These are phyloP conservation scores for Puccinia triticina DNA, from an alignment of 1,284 basidiomycete genomes.

Conservation along the genomic window DNA sequence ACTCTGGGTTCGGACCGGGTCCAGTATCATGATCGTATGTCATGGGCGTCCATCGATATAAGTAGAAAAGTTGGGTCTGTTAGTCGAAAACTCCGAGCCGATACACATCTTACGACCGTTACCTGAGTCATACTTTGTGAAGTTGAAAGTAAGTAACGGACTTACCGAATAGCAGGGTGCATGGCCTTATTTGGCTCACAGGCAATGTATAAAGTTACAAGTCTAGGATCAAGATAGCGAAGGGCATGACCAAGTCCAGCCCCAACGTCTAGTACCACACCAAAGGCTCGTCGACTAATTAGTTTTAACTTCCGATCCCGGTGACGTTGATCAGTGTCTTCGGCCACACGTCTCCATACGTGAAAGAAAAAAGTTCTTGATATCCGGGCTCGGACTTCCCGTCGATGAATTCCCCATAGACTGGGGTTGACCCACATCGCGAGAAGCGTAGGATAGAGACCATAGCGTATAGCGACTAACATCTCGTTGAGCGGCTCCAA, in stretches of 20 bases:
- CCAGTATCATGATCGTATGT: background rate
- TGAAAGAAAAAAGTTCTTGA: slow-evolving; percentile 13
- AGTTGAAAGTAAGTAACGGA: background rate
- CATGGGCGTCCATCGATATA: background rate
- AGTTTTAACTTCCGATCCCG: background rate
- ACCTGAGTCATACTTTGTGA: background rate
- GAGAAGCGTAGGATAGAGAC: slow-evolving; percentile 18
- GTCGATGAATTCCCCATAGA: background rate
- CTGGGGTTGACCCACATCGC: slow-evolving; percentile 14
- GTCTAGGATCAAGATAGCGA: background rate
- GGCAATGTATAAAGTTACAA: slow-evolving; percentile 17
- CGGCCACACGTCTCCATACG: slow-evolving; percentile 14
- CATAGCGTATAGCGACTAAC: background rate
- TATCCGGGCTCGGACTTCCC: slow-evolving; percentile 3
- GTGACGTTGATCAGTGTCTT: background rate
- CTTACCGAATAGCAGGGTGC: slow-evolving; percentile 19
- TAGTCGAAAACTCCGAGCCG: background rate
- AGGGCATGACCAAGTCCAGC: slow-evolving; percentile 11
- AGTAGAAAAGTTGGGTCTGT: background rate
- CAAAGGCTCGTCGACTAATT: background rate
- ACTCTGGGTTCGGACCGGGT: background rate
- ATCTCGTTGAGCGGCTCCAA: slow-evolving; percentile 1
- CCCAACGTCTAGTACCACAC: background rate
- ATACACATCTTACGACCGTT: background rate
- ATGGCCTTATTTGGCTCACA: slow-evolving; percentile 22